Evolutionary conservation across 768 basidiomycete species (phyloP).

Genomic region (Erythrobasidium yunnanense): DNA sequence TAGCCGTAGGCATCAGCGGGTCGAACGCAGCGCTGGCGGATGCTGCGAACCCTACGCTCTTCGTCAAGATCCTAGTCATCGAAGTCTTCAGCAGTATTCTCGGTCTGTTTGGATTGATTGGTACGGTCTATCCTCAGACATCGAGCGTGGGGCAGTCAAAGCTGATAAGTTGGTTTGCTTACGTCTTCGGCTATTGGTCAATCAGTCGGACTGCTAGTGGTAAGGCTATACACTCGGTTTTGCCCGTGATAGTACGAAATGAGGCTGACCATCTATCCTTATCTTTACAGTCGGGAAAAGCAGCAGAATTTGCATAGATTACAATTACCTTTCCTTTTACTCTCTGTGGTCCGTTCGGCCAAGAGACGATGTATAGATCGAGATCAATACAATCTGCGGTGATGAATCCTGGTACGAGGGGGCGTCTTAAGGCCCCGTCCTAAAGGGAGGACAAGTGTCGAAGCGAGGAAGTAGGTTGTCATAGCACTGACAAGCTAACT

Average conservation of each 20-base stretch:
- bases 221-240: constrained; percentile 42
- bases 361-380: too few species aligned
- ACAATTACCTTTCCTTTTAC: neutral
- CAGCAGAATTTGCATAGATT: constrained; percentile 39
- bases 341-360: neutral
- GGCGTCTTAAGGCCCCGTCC: too few species aligned
- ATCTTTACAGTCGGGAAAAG: constrained; percentile 43
- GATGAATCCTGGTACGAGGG: too few species aligned
- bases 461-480: too few species aligned
- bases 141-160: too few species aligned
- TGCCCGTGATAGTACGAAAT: neutral
- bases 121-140: constrained; percentile 48
- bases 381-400: too few species aligned
- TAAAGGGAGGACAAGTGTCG: too few species aligned
- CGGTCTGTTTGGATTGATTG: constrained; percentile 84
- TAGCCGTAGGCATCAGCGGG: constrained; percentile 88
- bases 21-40: constrained; percentile 90
- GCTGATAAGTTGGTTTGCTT: too few species aligned
- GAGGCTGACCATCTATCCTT: neutral
- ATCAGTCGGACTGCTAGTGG: constrained; percentile 70
- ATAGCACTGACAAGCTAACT: too few species aligned
- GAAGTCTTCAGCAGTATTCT: constrained; percentile 84
- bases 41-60: constrained; percentile 84
- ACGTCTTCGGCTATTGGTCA: constrained; percentile 37
- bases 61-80: constrained; percentile 92